A percentile compares a stretch with the other conserved stretches of the same genome.
phyloP scores from a whole-genome alignment of 495 filamentous ascomycete genomes.

The Penicillium verhagenii region DNA sequence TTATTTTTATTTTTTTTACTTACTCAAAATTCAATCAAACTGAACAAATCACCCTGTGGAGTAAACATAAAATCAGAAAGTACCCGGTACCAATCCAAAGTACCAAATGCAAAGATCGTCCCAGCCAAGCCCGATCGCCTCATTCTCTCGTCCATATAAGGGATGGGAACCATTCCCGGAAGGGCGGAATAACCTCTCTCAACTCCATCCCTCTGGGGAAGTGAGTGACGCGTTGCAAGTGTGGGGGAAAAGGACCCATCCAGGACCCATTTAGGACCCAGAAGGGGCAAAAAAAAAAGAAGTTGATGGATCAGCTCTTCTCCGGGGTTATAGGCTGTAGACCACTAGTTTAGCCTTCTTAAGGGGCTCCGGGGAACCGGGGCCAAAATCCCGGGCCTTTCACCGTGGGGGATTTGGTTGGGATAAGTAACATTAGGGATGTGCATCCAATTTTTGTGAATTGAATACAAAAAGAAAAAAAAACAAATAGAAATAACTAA shows the following conservation, averaged over 20 bases:
- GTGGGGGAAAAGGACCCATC: constrained; percentile 8
- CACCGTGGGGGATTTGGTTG: background rate
- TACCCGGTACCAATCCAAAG: constrained; percentile 3
- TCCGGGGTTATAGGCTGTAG: constrained; percentile 7
- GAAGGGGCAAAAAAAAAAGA: constrained; percentile 4
- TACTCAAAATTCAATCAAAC: background rate
- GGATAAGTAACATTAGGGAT: too few relatives aligned
- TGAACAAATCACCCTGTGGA: constrained; percentile 1
- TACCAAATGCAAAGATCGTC: constrained; percentile 5
- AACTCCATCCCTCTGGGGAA: background rate
- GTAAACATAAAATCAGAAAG: constrained; percentile 3
- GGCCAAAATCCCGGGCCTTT: background rate
- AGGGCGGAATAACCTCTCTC: background rate
- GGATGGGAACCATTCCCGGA: constrained; percentile 15
- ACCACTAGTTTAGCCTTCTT: background rate
- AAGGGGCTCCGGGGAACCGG: constrained; percentile 1
- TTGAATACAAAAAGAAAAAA: too few relatives aligned
- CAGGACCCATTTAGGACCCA: background rate
- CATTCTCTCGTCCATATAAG: constrained; percentile 15
- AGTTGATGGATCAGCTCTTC: constrained; percentile 9
- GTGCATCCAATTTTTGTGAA: background rate
- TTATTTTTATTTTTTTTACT: background rate
- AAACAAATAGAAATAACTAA: too few relatives aligned
- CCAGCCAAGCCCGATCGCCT: constrained; percentile 21
- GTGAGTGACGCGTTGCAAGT: constrained; percentile 12